phyloP scores from a whole-genome alignment of 495 filamentous ascomycete species.

The Cladorrhinum samala region DNA sequence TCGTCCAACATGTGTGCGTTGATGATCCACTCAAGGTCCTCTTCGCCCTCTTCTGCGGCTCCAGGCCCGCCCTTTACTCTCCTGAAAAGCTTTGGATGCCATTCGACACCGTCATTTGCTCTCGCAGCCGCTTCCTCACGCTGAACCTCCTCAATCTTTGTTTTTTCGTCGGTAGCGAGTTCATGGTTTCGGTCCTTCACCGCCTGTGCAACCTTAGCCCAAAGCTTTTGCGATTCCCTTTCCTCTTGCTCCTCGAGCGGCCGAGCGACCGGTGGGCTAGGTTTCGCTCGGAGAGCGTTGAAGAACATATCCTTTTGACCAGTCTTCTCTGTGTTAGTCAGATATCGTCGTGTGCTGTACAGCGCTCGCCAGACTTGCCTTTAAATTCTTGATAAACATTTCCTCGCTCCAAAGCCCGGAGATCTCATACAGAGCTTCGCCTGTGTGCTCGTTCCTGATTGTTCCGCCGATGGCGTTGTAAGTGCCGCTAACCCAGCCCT shows the following conservation, averaged over 20 bases:
- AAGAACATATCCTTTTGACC: conserved; percentile 85
- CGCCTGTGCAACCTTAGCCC: conserved; percentile 72
- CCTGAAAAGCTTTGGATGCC: conserved; percentile 83
- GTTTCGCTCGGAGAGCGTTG: conserved; percentile 69
- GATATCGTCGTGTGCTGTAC: not conserved
- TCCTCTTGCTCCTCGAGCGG: conserved; percentile 83
- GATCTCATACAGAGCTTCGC: conserved; percentile 80
- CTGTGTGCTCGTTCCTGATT: conserved; percentile 84
- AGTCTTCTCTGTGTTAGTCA: conserved; percentile 50
- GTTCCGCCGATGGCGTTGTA: conserved; percentile 93
- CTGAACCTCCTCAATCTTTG: conserved; percentile 86
- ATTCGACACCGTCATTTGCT: conserved; percentile 75
- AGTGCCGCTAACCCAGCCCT: conserved; percentile 92
- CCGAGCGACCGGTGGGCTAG: conserved; percentile 66
- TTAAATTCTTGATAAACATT: conserved; percentile 80
- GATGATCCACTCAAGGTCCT: conserved; percentile 90
- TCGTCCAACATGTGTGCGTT: conserved; percentile 72
- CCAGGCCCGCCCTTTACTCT: conserved; percentile 63
- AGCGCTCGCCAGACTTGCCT: conserved; percentile 46
- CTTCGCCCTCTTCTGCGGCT: conserved; percentile 74
- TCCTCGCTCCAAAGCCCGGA: conserved; percentile 91
- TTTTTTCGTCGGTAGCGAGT: conserved; percentile 89
- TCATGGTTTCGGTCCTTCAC: conserved; percentile 81
- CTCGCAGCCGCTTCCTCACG: conserved; percentile 81
- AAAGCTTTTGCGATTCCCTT: conserved; percentile 83